phyloP scores from a whole-genome alignment of 2,329 filamentous ascomycete species.

The Aspergillaceae sp. region DNA sequence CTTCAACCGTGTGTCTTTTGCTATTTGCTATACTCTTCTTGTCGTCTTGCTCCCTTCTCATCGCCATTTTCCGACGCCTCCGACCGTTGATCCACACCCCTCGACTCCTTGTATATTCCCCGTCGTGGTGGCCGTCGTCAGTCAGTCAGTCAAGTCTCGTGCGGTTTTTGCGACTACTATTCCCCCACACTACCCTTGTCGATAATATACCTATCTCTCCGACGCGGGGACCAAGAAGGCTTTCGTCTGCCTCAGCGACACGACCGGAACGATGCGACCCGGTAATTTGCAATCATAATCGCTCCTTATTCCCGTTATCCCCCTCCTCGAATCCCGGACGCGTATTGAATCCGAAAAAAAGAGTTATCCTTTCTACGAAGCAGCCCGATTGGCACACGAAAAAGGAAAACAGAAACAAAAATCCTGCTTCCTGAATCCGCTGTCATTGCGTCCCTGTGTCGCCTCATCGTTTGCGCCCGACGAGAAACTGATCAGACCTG shows the following conservation, averaged over 20 bases:
- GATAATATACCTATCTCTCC: background rate
- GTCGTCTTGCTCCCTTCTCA: no score
- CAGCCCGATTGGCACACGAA: background rate
- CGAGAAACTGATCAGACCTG: constrained; percentile 1
- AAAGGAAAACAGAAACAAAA: background rate
- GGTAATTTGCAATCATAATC: constrained; percentile 9
- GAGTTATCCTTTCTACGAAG: background rate
- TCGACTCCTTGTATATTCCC: no score
- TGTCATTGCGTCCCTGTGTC: background rate
- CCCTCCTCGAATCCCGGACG: background rate
- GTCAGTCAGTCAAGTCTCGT: no score
- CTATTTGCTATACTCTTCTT: no score
- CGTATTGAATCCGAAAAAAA: background rate
- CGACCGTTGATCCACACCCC: no score
- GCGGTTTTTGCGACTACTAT: no score
- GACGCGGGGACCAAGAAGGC: background rate
- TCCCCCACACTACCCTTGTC: no score
- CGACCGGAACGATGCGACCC: constrained; percentile 13
- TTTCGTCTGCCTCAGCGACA: constrained; percentile 1
- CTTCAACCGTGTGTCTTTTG: no score
- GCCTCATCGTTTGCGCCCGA: constrained; percentile 14
- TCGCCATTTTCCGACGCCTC: no score
- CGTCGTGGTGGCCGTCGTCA: no score
- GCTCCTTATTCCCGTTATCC: constrained; percentile 1
- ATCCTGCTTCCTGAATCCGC: background rate